These are phyloP conservation scores for Canavalia gladiata DNA, from an alignment of 306 rosid species.

Conservation along the genomic window DNA sequence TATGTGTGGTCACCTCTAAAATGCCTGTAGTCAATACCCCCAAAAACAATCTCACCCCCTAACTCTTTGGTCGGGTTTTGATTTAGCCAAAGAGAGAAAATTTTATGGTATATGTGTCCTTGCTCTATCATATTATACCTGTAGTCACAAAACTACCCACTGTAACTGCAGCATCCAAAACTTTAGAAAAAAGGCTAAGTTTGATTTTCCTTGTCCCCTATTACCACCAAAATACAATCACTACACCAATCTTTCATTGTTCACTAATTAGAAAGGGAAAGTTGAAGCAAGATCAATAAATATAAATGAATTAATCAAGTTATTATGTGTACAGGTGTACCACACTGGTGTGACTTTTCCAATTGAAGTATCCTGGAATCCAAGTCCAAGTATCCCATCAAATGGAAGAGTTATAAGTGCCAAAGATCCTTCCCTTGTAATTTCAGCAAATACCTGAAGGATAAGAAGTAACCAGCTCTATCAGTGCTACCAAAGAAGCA, in stretches of 20 bases:
- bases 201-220: conserved; percentile 8
- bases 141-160: conserved; percentile 33
- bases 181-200: neutral
- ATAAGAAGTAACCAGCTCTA: conserved; percentile 15
- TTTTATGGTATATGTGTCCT: conserved; percentile 34
- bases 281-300: conserved; percentile 10
- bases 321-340: conserved; percentile 40
- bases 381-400: conserved; percentile 68
- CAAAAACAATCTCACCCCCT: conserved; percentile 68
- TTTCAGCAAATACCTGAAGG: conserved; percentile 59
- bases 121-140: conserved; percentile 64
- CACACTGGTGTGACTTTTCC: conserved; percentile 60
- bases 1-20: conserved; percentile 78
- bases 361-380: conserved; percentile 55
- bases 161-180: conserved; percentile 16
- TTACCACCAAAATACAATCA: conserved; percentile 21
- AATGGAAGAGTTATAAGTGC: conserved; percentile 52
- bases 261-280: neutral
- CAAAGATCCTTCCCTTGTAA: conserved; percentile 47
- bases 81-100: conserved; percentile 61
- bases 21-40: conserved; percentile 73
- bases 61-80: conserved; percentile 47
- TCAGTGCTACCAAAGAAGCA: conserved; percentile 35
- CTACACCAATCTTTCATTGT: conserved; percentile 1
- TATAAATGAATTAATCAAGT: conserved; percentile 19